These are phyloP conservation scores for Capsicum pubescens DNA, from an alignment of 257 asterid genomes.

Conservation along the genomic window DNA sequence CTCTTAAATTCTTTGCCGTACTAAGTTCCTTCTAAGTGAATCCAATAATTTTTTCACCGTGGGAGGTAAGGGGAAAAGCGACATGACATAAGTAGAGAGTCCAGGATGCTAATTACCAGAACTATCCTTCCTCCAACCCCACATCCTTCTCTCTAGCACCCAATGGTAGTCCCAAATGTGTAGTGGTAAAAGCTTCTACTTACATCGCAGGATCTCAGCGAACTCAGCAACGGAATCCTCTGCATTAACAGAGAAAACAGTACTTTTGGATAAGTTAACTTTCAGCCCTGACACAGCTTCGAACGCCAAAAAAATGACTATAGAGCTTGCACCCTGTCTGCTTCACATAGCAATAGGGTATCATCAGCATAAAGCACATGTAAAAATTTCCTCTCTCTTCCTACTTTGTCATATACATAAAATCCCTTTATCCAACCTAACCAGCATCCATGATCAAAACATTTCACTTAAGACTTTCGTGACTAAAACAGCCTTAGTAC, in stretches of 20 bases:
- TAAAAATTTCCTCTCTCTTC: too few relatives aligned
- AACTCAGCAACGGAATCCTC: neutral
- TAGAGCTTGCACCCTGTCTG: neutral
- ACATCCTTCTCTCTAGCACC: neutral
- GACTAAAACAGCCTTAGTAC: neutral
- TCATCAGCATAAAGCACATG: too few relatives aligned
- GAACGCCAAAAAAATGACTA: neutral
- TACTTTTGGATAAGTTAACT: neutral
- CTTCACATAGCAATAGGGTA: neutral
- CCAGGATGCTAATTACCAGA: neutral
- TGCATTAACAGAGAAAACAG: neutral
- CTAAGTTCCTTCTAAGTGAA: conserved; percentile 1
- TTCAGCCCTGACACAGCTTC: neutral
- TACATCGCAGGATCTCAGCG: neutral
- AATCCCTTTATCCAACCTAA: neutral
- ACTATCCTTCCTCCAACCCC: conserved; percentile 13
- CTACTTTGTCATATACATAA: neutral
- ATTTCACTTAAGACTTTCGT: neutral
- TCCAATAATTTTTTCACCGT: neutral
- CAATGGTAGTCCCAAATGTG: neutral
- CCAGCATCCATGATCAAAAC: conserved; percentile 1
- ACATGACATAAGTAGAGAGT: neutral
- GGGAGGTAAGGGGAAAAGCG: neutral
- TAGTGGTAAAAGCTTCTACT: neutral
- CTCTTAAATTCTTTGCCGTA: conserved; percentile 7